Base-by-base conservation (phyloP, 331 rosid genomes). In the Malus hybrid region DNA sequence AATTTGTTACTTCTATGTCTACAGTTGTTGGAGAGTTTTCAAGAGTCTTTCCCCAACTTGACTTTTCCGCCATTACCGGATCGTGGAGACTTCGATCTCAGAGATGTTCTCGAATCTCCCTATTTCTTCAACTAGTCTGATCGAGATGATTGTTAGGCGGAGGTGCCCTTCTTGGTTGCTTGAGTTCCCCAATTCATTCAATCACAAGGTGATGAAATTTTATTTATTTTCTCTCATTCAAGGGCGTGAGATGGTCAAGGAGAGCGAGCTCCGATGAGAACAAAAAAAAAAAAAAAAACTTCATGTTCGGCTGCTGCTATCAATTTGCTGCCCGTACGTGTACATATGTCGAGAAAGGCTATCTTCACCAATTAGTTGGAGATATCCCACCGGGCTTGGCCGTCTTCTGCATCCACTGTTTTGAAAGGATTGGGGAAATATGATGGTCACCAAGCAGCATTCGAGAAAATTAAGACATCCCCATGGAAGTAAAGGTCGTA, bases 71-170 rank as follows among this genome's bases (percentile, higher is more conserved):
- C 89, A 36, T 77, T 94, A 58, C 98, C 97, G 1, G 92, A 72
- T 48, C 89, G 96, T 58, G 98, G 98, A 70, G 96, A 92, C 80
- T 94, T 92, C 1, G 89, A 92, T 84, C 93, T 94, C 56, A 89
- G 74, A 80, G 90, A 90, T 70, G 98, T 94, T 80, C 80, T 91
- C 71, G 79, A 63, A 63, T 93, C 97, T 71, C 74, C 89, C 5
- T 88, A 89, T 83, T 89, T 88, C 82, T 91, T 93, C 87, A 88
- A 87, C 83, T 93, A 88, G 85, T 79, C 70, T 52, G 29, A 32
- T 62, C 66, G 63, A 57, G 65, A 61, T 70, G 76, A 68, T 30
- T 52, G 15, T 12, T 53, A 24, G 10, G 26, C 24, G 36, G 72
- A 46, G 56, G 77, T 82, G 53, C 34, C 64, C 56, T 72, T 70